phyloP scores from a whole-genome alignment of 768 basidiomycete species.

The Cyclocybe aegerita region DNA sequence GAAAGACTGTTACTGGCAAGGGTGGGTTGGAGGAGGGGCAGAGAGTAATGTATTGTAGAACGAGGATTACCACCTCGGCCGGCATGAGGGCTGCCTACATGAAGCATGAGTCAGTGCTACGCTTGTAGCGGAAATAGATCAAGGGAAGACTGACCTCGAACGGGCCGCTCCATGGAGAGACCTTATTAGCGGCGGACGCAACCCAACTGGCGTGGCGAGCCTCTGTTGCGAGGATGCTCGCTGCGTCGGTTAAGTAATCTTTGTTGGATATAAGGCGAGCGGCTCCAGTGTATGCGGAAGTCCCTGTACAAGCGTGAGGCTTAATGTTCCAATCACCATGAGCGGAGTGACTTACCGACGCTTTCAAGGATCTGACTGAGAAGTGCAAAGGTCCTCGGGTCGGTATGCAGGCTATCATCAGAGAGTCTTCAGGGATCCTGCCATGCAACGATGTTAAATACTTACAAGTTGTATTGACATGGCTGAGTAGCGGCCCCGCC shows the following conservation, averaged over 20 bases:
- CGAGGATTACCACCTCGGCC: conserved; percentile 35
- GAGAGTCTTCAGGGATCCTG: background rate
- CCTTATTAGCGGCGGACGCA: conserved; percentile 39
- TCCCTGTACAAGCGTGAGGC: conserved; percentile 15
- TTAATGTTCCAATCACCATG: background rate
- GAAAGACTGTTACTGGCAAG: conserved; percentile 53
- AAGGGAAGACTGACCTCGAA: conserved; percentile 33
- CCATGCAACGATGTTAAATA: background rate
- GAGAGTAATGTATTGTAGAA: conserved; percentile 44
- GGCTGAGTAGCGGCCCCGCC: conserved; percentile 50
- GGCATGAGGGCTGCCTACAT: conserved; percentile 20
- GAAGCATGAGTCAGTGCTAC: background rate
- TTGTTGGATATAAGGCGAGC: conserved; percentile 44
- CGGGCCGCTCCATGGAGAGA: conserved; percentile 47
- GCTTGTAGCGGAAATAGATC: background rate
- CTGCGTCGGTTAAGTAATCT: conserved; percentile 50
- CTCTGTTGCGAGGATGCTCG: conserved; percentile 57
- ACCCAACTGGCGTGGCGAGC: conserved; percentile 61
- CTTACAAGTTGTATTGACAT: conserved; percentile 61
- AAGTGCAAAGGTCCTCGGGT: conserved; percentile 47
- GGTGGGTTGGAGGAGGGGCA: conserved; percentile 57
- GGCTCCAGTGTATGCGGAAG: conserved; percentile 57
- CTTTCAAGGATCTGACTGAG: conserved; percentile 55
- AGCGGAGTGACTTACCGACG: conserved; percentile 31
- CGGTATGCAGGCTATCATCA: conserved; percentile 43